These are phyloP conservation scores for Septoria petroselini DNA, from an alignment of 2,329 filamentous ascomycete genomes.

Conservation along the genomic window DNA sequence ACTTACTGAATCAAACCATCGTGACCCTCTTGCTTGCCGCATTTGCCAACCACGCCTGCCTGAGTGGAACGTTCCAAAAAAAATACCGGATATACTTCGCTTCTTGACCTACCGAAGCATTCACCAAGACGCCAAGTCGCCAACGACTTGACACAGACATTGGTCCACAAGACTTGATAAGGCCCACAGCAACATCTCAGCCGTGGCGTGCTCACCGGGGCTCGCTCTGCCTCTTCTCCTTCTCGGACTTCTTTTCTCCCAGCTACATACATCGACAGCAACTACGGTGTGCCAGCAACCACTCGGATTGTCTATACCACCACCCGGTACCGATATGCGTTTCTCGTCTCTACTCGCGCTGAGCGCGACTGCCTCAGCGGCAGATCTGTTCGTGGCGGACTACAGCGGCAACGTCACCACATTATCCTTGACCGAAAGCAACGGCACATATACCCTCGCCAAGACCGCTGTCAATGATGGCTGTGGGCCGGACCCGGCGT, in stretches of 20 bases:
- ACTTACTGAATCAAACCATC: too few species aligned
- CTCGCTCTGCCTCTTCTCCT: too few species aligned
- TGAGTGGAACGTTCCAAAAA: not conserved
- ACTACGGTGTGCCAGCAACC: conserved; percentile 1
- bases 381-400: conserved; percentile 45
- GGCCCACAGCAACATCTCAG: not conserved
- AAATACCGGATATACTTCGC: conserved; percentile 3
- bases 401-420: conserved; percentile 48
- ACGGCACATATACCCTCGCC: conserved; percentile 42
- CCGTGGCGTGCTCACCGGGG: too few species aligned
- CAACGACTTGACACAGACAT: not conserved
- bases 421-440: conserved; percentile 37
- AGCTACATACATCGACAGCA: not conserved
- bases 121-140: conserved; percentile 9
- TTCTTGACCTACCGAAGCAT: not conserved
- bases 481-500: conserved; percentile 57
- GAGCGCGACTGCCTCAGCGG: conserved; percentile 29
- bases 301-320: not conserved
- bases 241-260: not conserved
- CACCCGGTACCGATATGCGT: conserved; percentile 15
- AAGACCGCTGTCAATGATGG: conserved; percentile 45
- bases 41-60: too few species aligned
- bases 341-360: conserved; percentile 21
- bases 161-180: not conserved
- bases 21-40: too few species aligned